phyloP scores from a whole-genome alignment of 108 stramenopile species.

The Epipyxis sp. region DNA sequence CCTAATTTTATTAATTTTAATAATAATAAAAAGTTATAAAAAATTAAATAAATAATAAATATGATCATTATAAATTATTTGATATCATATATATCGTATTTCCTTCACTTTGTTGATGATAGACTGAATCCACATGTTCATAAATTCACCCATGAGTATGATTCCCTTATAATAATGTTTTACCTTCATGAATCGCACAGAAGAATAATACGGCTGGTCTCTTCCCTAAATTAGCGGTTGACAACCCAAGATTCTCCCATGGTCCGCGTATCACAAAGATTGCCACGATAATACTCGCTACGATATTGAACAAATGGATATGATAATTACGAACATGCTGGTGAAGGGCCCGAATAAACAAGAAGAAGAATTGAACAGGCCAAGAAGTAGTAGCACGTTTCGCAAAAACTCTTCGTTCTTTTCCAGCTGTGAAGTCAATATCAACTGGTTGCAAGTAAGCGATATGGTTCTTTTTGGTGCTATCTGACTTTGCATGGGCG shows the following conservation, averaged over 20 bases:
- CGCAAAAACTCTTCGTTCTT: not conserved
- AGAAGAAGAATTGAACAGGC: not conserved
- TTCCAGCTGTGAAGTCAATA: slow-evolving; percentile 9
- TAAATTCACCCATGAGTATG: no score
- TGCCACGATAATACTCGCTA: slow-evolving; percentile 11
- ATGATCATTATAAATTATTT: no score
- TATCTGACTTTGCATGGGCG: not conserved
- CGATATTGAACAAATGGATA: slow-evolving; percentile 5
- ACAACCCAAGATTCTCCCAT: slow-evolving; percentile 14
- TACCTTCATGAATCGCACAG: not conserved
- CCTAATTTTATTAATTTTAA: slow-evolving; percentile 14
- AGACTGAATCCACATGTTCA: no score
- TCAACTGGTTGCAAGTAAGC: not conserved
- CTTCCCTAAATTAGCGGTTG: not conserved
- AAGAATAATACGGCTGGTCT: not conserved
- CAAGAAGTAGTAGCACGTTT: not conserved
- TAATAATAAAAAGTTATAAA: no score
- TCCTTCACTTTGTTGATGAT: no score
- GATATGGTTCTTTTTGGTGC: not conserved
- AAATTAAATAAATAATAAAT: no score
- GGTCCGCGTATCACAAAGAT: not conserved
- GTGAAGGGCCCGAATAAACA: not conserved
- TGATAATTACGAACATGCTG: slow-evolving; percentile 9
- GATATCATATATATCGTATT: no score
- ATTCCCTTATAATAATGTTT: no score